These are phyloP conservation scores for Populus tomentosa DNA, from an alignment of 441 rosid genomes.

Conservation along the genomic window DNA sequence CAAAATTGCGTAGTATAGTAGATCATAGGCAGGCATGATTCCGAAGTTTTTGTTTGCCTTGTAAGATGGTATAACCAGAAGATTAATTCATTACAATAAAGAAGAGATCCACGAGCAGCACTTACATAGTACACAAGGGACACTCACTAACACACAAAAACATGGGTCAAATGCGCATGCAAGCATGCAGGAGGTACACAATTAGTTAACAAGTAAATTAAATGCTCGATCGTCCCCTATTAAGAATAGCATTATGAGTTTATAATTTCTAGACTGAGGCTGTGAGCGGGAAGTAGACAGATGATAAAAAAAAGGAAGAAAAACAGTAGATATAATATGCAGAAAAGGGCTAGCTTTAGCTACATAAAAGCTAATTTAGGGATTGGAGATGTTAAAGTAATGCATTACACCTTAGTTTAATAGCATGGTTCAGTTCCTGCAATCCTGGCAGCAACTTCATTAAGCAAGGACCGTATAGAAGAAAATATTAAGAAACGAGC, in stretches of 20 bases:
- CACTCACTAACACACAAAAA: slow-evolving; percentile 27
- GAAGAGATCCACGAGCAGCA: neutral
- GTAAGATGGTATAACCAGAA: neutral
- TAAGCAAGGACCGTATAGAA: neutral
- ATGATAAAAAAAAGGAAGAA: neutral
- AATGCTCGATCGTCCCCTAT: slow-evolving; percentile 20
- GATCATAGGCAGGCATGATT: neutral
- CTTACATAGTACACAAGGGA: neutral
- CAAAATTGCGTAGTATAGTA: too few relatives aligned
- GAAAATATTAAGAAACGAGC: neutral
- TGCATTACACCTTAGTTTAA: slow-evolving; percentile 11
- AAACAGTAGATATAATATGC: neutral
- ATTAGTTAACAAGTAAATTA: slow-evolving; percentile 21
- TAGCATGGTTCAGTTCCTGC: slow-evolving; percentile 32
- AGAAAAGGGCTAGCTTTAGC: neutral
- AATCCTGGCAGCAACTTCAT: slow-evolving; percentile 27
- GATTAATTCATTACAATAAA: neutral
- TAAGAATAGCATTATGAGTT: slow-evolving; percentile 44
- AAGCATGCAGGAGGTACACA: slow-evolving; percentile 38
- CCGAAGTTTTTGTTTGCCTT: neutral
- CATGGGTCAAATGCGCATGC: slow-evolving; percentile 64
- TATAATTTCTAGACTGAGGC: slow-evolving; percentile 48
- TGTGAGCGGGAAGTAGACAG: slow-evolving; percentile 40
- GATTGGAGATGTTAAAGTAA: slow-evolving; percentile 23
- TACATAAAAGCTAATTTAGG: slow-evolving; percentile 31